These are phyloP conservation scores for Skeletonema potamos DNA, from an alignment of 108 stramenopile species.

Conservation along the genomic window DNA sequence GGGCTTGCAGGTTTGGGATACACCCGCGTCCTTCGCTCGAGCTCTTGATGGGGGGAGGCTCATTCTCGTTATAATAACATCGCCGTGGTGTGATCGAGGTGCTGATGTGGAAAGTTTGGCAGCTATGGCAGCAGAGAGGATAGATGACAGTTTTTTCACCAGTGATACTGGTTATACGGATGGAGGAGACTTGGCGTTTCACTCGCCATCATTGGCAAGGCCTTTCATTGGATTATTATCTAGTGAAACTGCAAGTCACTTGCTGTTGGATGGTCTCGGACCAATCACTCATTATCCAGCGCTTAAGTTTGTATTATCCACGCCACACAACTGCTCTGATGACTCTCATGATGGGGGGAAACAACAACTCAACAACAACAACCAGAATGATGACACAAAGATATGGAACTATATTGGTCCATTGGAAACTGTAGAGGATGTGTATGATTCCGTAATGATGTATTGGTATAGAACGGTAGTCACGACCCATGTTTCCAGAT, in stretches of 20 bases:
- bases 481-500: slow-evolving; percentile 9
- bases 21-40: slow-evolving; percentile 24
- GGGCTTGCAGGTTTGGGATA: slow-evolving; percentile 41
- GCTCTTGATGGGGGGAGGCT: slow-evolving; percentile 31
- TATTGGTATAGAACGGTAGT: slow-evolving; percentile 45
- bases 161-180: not conserved
- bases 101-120: not conserved
- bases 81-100: slow-evolving; percentile 36
- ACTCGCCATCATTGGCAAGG: slow-evolving; percentile 6
- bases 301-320: slow-evolving; percentile 33
- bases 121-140: slow-evolving; percentile 18
- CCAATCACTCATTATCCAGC: slow-evolving; percentile 30
- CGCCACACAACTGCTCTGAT: not conserved
- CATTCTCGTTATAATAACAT: slow-evolving; percentile 32
- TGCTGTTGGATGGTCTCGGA: slow-evolving; percentile 21
- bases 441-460: slow-evolving; percentile 44
- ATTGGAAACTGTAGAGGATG: slow-evolving; percentile 28
- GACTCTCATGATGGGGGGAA: not conserved
- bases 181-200: not conserved
- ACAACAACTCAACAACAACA: not conserved
- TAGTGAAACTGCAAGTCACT: not conserved
- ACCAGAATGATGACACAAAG: slow-evolving; percentile 13
- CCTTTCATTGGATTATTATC: slow-evolving; percentile 33
- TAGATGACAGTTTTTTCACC: slow-evolving; percentile 29
- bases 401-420: slow-evolving; percentile 46